These are phyloP conservation scores for Ilex aquifolium DNA, from an alignment of 257 asterid genomes.

Conservation along the genomic window DNA sequence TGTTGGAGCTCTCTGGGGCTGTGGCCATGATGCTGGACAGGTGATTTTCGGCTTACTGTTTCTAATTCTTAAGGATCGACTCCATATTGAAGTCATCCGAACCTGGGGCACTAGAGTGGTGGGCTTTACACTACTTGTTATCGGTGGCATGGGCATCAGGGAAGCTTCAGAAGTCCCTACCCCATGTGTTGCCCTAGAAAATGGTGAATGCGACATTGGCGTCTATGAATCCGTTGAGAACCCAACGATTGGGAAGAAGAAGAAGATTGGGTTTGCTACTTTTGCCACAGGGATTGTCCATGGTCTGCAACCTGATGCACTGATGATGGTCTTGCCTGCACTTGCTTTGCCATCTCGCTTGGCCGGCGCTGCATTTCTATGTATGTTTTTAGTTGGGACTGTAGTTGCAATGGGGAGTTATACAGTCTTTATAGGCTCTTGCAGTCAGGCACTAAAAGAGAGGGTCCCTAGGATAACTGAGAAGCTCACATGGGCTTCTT, in stretches of 20 bases:
- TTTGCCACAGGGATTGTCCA: conserved; percentile 93
- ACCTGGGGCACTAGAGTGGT: conserved; percentile 95
- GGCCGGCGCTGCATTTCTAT: conserved; percentile 87
- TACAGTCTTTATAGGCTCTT: conserved; percentile 83
- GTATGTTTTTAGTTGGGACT: conserved; percentile 87
- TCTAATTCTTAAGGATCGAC: conserved; percentile 72
- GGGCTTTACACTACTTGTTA: conserved; percentile 73
- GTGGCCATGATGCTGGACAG: conserved; percentile 98
- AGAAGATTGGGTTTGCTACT: conserved; percentile 89
- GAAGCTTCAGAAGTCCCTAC: conserved; percentile 79
- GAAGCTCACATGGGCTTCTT: conserved; percentile 95
- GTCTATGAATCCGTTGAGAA: conserved; percentile 38
- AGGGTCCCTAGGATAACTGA: conserved; percentile 85
- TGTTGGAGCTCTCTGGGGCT: conserved; percentile 98
- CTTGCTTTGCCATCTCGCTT: conserved; percentile 93
- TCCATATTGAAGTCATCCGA: conserved; percentile 81
- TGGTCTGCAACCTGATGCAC: conserved; percentile 94
- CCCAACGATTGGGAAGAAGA: conserved; percentile 47
- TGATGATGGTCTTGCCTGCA: conserved; percentile 87
- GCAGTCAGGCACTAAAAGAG: conserved; percentile 85
- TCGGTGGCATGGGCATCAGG: conserved; percentile 90
- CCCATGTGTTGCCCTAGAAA: conserved; percentile 60
- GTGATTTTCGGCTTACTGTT: conserved; percentile 71
- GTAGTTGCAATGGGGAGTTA: conserved; percentile 97
- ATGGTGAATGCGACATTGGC: conserved; percentile 57